A percentile compares a stretch with the other conserved stretches of the same genome.
These are phyloP conservation scores for Leccinum ochraceum DNA, from an alignment of 768 basidiomycete species.

Conservation along the genomic window DNA sequence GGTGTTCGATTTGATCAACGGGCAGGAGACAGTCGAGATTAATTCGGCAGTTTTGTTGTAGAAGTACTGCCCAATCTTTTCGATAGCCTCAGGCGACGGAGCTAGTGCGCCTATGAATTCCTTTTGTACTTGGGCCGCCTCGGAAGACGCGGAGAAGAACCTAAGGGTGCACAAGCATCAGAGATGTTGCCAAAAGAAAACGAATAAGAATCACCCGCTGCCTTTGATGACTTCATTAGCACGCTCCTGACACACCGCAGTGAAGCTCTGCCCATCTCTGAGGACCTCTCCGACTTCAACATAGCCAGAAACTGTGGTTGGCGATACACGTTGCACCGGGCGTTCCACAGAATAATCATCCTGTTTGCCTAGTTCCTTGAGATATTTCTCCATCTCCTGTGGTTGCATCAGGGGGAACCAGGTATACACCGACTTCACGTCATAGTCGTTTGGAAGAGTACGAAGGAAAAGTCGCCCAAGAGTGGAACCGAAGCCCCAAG, in stretches of 20 bases:
- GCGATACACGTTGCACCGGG: constrained; percentile 37
- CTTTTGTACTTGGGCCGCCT: constrained; percentile 38
- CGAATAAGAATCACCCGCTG: constrained; percentile 48
- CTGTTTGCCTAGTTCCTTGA: constrained; percentile 54
- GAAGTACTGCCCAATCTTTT: constrained; percentile 62
- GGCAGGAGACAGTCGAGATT: constrained; percentile 53
- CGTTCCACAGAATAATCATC: constrained; percentile 57
- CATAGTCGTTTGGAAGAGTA: constrained; percentile 68
- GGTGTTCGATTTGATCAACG: constrained; percentile 54
- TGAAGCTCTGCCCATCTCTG: constrained; percentile 46
- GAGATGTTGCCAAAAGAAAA: not conserved
- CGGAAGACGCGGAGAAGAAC: constrained; percentile 63
- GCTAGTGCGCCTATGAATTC: constrained; percentile 53
- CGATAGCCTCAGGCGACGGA: constrained; percentile 46
- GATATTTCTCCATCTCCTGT: constrained; percentile 57
- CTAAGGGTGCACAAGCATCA: constrained; percentile 26
- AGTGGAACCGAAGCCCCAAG: constrained; percentile 68
- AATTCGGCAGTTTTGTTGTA: constrained; percentile 61
- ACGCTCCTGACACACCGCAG: constrained; percentile 48
- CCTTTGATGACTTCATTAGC: constrained; percentile 57
- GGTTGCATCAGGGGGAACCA: constrained; percentile 92
- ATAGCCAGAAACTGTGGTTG: constrained; percentile 46
- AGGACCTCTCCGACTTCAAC: constrained; percentile 54
- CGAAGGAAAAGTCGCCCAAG: constrained; percentile 76
- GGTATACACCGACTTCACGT: constrained; percentile 70